Conservation (phyloP, 805 yeast species). For the Lipomyces orientalis region DNA sequence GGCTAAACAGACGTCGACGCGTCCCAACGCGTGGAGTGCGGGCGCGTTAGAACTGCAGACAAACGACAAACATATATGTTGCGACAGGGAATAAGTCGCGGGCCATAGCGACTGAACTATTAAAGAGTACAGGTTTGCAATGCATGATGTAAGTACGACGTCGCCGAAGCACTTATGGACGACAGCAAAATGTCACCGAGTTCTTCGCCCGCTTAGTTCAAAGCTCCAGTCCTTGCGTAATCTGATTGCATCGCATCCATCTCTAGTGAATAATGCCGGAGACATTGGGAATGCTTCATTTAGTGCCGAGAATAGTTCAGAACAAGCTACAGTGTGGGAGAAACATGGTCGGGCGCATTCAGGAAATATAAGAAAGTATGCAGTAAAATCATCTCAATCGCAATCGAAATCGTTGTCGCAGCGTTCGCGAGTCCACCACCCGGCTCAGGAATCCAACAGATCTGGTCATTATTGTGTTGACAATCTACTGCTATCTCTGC, state of each 20-base stretch:
- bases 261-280: slow-evolving; percentile 5
- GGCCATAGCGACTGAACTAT: background rate
- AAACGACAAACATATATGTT: background rate
- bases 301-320: background rate
- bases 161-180: slow-evolving; percentile 24
- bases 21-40: background rate
- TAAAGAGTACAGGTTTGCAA: no score
- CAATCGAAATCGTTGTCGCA: background rate
- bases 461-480: slow-evolving; percentile 8
- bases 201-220: slow-evolving; percentile 28
- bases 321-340: background rate
- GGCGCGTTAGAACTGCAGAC: background rate
- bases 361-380: slow-evolving; percentile 3
- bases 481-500: slow-evolving; percentile 7
- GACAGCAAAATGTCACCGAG: slow-evolving; percentile 32
- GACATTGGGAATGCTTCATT: background rate
- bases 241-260: slow-evolving; percentile 28
- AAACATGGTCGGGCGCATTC: background rate
- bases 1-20: background rate
- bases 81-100: background rate
- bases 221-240: slow-evolving; percentile 23
- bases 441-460: background rate
- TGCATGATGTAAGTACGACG: slow-evolving; percentile 4
- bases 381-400: background rate
- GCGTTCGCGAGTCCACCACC: background rate